These are phyloP conservation scores for Cyberlindnera bimundalis DNA, from an alignment of 805 yeast genomes.

Conservation along the genomic window DNA sequence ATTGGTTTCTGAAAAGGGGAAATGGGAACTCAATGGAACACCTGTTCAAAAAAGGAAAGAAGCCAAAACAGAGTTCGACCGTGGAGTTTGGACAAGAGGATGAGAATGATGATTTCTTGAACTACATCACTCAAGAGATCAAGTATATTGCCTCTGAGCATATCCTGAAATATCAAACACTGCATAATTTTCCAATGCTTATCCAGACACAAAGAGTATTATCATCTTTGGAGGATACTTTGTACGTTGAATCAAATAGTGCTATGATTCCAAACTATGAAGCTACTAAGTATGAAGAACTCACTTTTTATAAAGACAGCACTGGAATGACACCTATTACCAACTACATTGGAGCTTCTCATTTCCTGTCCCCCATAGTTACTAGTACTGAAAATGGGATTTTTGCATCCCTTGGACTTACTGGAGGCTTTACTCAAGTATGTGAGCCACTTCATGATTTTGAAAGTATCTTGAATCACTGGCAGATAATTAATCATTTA, in stretches of 20 bases:
- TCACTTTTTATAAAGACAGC: slow-evolving; percentile 14
- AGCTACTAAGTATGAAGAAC: slow-evolving; percentile 14
- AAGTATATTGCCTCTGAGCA: slow-evolving; percentile 15
- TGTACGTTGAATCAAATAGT: slow-evolving; percentile 6
- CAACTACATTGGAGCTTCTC: slow-evolving; percentile 15
- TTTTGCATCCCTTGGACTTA: slow-evolving; percentile 13
- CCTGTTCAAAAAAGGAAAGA: slow-evolving; percentile 4
- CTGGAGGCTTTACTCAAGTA: slow-evolving; percentile 6
- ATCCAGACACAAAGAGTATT: slow-evolving; percentile 6
- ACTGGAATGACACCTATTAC: slow-evolving; percentile 14
- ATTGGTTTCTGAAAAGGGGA: slow-evolving; percentile 17
- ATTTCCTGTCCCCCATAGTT: slow-evolving; percentile 6
- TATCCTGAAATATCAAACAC: slow-evolving; percentile 4
- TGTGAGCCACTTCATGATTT: slow-evolving; percentile 12
- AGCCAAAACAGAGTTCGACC: background rate
- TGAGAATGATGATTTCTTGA: background rate
- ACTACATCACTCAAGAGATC: slow-evolving; percentile 14
- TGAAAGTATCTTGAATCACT: slow-evolving; percentile 15
- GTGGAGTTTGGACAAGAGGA: background rate
- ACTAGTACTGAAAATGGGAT: background rate
- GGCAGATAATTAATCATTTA: slow-evolving; percentile 14
- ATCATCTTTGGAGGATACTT: slow-evolving; percentile 8
- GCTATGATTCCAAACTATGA: slow-evolving; percentile 17
- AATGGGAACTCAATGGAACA: slow-evolving; percentile 15
- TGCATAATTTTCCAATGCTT: slow-evolving; percentile 5